These are phyloP conservation scores for Lactifluus subvellereus DNA, from an alignment of 768 basidiomycete species.

Conservation along the genomic window DNA sequence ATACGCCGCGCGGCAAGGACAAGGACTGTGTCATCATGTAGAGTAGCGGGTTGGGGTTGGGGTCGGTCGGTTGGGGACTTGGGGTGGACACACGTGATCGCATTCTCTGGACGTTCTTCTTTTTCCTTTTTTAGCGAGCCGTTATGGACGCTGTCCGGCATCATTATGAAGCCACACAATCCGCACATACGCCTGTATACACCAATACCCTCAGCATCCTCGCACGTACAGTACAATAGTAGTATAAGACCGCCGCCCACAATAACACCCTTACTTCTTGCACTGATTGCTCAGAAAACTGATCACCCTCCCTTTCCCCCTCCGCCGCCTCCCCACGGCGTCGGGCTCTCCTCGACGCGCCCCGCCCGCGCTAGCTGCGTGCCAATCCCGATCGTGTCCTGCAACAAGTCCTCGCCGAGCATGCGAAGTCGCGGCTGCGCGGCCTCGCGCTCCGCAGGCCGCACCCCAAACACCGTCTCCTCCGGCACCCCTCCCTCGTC, in stretches of 20 bases:
- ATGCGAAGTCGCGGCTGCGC: slow-evolving; percentile 39
- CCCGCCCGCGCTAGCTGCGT: slow-evolving; percentile 44
- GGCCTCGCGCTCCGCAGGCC: slow-evolving; percentile 42
- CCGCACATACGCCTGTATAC: neutral
- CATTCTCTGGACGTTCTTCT: too few relatives aligned
- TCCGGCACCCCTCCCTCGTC: slow-evolving; percentile 36
- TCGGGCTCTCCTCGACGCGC: slow-evolving; percentile 60
- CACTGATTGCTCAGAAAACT: neutral
- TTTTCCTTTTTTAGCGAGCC: too few relatives aligned
- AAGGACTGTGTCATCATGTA: slow-evolving; percentile 90
- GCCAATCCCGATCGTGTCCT: slow-evolving; percentile 60
- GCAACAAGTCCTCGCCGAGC: slow-evolving; percentile 56
- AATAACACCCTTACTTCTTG: neutral
- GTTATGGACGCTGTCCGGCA: too few relatives aligned
- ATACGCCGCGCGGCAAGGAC: slow-evolving; percentile 51
- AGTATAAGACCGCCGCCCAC: neutral
- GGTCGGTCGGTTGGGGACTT: neutral
- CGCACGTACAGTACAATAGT: neutral
- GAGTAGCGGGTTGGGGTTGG: neutral
- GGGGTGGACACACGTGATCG: neutral
- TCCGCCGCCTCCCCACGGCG: slow-evolving; percentile 36
- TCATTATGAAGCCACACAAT: neutral
- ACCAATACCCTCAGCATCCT: neutral
- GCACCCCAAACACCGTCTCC: slow-evolving; percentile 70
- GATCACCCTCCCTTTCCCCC: neutral